Evolutionary conservation across 331 rosid genomes (phyloP), one percentile per base, ranked within the genome.

Genomic region (Pyracantha coccinea): DNA sequence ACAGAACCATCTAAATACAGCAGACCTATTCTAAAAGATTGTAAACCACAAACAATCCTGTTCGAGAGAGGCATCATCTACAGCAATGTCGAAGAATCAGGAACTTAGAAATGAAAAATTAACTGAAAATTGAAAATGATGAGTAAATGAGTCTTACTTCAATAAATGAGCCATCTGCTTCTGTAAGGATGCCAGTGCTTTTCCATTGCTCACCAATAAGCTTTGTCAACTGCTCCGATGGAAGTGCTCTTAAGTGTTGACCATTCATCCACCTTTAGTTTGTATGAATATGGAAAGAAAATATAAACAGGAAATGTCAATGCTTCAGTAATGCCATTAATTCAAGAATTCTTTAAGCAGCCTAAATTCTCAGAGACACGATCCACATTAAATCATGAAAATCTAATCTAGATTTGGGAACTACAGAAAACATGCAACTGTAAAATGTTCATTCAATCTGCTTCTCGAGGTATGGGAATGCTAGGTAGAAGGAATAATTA

Each of bases 211-310:
- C 89, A 54, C 88, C 97, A 73, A 95, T 80, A 78, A 89, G 85
- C 72, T 88, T 89, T 82, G 80, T 88, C 80, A 89, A 74, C 79
- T 85, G 91, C 69, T 85, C 88, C 1, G 90, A 85, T 20, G 96
- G 90, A 41, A 87, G 90, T 60, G 84, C 92, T 83, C 92, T 86
- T 72, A 95, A 85, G 77, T 92, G 87, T 73, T 95, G 97, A 84
- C 99, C 99, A 84, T 95, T 95, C 99, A 95, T 95, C 97, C 99
- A 95, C 87, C 99, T 92, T 75, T 33, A 61, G 61, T 65, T 55
- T 77, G 71, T 45, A 70, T 25, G 78, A 3, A 73, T 35, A 55
- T 5, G 78, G 38, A 25, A 70, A 25, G 31, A 65, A 28, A 70
- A 71, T n/a, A 57, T 19, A 8, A 71, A 69, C 7, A 57, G 29